phyloP scores from a whole-genome alignment of 2,329 filamentous ascomycete species.

The Neophaeococcomyces mojaviensis region DNA sequence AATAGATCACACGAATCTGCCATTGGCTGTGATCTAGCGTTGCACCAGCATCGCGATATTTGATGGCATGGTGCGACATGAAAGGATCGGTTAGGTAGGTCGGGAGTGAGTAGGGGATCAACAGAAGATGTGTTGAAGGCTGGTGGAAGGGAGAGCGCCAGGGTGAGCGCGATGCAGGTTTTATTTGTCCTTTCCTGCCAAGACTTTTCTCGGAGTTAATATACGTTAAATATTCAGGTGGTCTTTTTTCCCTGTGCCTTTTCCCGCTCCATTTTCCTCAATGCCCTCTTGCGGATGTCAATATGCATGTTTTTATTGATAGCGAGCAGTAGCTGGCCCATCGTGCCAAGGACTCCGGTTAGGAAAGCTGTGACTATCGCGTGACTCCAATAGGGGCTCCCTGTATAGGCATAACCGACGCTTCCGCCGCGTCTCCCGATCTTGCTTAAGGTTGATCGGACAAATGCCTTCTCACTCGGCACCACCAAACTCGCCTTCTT shows the following conservation, averaged over 20 bases:
- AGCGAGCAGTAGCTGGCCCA: slow-evolving; percentile 49
- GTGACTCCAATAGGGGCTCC: slow-evolving; percentile 90
- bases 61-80: too few species aligned
- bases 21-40: too few species aligned
- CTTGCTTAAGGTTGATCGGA: slow-evolving; percentile 68
- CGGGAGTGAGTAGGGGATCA: too few species aligned
- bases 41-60: too few species aligned
- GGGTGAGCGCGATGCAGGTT: too few species aligned
- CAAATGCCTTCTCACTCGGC: slow-evolving; percentile 75
- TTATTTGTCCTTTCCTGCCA: too few species aligned
- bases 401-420: slow-evolving; percentile 72
- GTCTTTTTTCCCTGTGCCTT: slow-evolving; percentile 6
- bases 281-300: slow-evolving; percentile 70
- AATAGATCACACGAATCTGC: too few species aligned
- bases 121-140: too few species aligned
- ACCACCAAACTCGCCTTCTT: slow-evolving; percentile 69
- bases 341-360: slow-evolving; percentile 51
- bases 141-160: too few species aligned
- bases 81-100: too few species aligned
- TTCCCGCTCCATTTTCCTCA: slow-evolving; percentile 77
- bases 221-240: too few species aligned
- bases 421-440: slow-evolving; percentile 70
- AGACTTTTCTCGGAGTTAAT: too few species aligned
- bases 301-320: slow-evolving; percentile 68
- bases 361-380: slow-evolving; percentile 80